Evolutionary conservation across 306 rosid species (phyloP), one percentile per base, ranked within the genome.

Genomic region (Crataegus laevigata): DNA sequence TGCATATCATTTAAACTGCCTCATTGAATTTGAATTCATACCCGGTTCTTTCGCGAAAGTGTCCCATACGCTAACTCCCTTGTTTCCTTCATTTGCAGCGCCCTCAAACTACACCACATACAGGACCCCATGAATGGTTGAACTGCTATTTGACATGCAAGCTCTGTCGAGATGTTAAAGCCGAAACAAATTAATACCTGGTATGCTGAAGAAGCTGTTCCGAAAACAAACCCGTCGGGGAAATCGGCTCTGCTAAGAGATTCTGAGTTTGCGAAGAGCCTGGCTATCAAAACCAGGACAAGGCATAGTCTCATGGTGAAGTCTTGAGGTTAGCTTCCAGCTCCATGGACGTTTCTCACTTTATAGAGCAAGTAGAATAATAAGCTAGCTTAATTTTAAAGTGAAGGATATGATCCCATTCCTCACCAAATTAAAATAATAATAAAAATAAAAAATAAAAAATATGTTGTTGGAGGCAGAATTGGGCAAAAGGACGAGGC

Each of bases 201-300:
- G 81, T 83, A 82, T 67, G 98, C 98, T 38, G 98, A 93, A 74
- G 98, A 90, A 83, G 98, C 98, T 67, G 97, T 93, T 82, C 98
- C 97, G 79, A 93, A 93, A 43, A 90, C 28, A 66, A 93, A 93
- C 61, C 92, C 96, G 5, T 89, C 72, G 69, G 98, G 98, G 84
- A 93, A 93, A 79, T 93, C 92, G 79, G 61, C 80, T 78, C 97
- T 88, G 85, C 87, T 82, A 18, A 93, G 72, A 77, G 97, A 85
- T 76, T 93, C 89, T 60, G 79, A 71, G 57, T 50, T 65, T 71
- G 36, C 34, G 52, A 83, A 78, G 71, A 85, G 71, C 24, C 65
- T 83, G 21, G 30, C 61, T 40, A 79, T 42, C 69, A 91, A 68
- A 75, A 68, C 54, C 47, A 86, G 63, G 77, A 77, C 22, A 60